These are phyloP conservation scores for Teunomyces panamensis DNA, from an alignment of 805 yeast genomes.

Conservation along the genomic window DNA sequence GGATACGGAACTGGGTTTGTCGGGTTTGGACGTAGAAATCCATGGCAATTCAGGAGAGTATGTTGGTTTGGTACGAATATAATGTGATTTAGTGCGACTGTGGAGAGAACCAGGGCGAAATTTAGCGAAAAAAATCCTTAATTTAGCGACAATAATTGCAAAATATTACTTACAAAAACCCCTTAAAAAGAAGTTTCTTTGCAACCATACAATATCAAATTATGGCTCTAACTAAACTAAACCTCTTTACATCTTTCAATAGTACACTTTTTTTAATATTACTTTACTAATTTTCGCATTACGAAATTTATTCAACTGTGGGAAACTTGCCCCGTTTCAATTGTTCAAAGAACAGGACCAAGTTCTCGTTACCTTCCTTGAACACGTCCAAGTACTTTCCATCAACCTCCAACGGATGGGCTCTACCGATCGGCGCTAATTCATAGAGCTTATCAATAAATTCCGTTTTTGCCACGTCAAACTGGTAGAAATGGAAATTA, in stretches of 20 bases:
- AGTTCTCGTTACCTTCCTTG: constrained; percentile 4
- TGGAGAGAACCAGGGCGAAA: neutral
- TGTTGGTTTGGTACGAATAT: constrained; percentile 23
- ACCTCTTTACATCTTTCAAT: too few relatives aligned
- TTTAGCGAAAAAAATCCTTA: neutral
- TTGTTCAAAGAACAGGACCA: constrained; percentile 6
- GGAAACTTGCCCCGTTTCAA: neutral
- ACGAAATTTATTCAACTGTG: neutral
- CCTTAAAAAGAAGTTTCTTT: too few relatives aligned
- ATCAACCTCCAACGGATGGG: constrained; percentile 3
- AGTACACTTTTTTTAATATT: too few relatives aligned
- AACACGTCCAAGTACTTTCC: neutral
- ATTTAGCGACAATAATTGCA: neutral
- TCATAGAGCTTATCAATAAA: neutral
- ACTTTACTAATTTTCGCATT: too few relatives aligned
- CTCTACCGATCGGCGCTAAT: constrained; percentile 7
- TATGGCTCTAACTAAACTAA: too few relatives aligned
- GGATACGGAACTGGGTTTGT: constrained; percentile 63
- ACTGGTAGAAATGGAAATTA: constrained; percentile 34
- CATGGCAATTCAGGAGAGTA: constrained; percentile 24
- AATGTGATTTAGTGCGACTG: neutral
- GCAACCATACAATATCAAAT: too few relatives aligned
- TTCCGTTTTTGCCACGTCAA: constrained; percentile 7
- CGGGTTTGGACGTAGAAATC: constrained; percentile 48
- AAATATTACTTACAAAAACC: neutral